Percentiles rank a stretch among this genome's conserved stretches.
These are phyloP conservation scores for Gastrolobium villosum DNA, from an alignment of 306 rosid species.

Conservation along the genomic window DNA sequence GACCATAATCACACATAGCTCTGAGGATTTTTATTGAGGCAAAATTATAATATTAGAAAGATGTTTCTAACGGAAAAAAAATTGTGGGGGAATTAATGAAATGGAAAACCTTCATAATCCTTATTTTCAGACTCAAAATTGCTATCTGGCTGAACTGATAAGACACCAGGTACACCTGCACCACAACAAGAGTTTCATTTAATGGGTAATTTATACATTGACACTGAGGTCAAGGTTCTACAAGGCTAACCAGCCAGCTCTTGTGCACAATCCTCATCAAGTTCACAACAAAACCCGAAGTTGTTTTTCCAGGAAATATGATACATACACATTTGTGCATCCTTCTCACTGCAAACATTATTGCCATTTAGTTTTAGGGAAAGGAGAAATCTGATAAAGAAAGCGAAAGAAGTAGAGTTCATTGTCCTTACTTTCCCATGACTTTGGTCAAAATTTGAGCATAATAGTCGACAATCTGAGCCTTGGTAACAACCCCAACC, in stretches of 20 bases:
- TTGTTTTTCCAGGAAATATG: constrained; percentile 85
- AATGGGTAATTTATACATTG: constrained; percentile 17
- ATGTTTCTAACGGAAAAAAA: not conserved
- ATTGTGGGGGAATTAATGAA: not conserved
- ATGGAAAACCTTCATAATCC: constrained; percentile 73
- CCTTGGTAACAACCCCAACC: constrained; percentile 85
- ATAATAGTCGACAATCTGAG: constrained; percentile 89
- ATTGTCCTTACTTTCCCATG: constrained; percentile 73
- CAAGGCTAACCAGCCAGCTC: constrained; percentile 68
- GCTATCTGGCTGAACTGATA: constrained; percentile 71
- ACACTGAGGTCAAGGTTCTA: constrained; percentile 11
- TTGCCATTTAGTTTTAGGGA: constrained; percentile 32
- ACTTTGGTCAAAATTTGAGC: constrained; percentile 81
- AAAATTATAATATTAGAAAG: not conserved
- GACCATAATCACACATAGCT: not conserved
- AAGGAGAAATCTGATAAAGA: constrained; percentile 30
- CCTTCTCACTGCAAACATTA: constrained; percentile 71
- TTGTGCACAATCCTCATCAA: constrained; percentile 77
- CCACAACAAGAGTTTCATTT: constrained; percentile 26
- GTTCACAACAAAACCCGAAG: constrained; percentile 92
- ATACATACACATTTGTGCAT: constrained; percentile 93
- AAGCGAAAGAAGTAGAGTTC: constrained; percentile 17
- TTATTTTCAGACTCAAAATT: constrained; percentile 73
- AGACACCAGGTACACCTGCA: constrained; percentile 86
- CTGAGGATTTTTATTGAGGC: not conserved